These are phyloP conservation scores for Chytridium lagenaria DNA, from an alignment of 371 early-diverging fungal species.

Conservation along the genomic window DNA sequence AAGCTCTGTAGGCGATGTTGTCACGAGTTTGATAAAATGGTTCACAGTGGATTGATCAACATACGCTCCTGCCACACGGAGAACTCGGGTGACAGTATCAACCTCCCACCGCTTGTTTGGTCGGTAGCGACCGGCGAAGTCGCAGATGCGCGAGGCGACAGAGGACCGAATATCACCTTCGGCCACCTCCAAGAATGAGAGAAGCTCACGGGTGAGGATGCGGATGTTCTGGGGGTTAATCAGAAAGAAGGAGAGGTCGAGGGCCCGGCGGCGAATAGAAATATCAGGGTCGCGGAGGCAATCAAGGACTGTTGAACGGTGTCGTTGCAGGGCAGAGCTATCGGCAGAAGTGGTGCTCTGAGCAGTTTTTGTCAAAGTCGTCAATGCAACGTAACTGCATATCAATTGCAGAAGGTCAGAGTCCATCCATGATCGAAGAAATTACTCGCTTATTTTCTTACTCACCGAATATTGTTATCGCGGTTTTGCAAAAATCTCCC, in stretches of 20 bases:
- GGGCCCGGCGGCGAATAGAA: slow-evolving; percentile 94
- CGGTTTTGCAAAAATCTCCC: slow-evolving; percentile 92
- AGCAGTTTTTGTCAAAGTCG: slow-evolving; percentile 89
- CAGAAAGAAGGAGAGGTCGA: slow-evolving; percentile 94
- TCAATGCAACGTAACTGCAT: slow-evolving; percentile 89
- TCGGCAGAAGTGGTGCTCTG: slow-evolving; percentile 68
- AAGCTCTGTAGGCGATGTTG: slow-evolving; percentile 73
- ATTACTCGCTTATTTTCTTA: too few species aligned
- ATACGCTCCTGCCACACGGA: slow-evolving; percentile 58
- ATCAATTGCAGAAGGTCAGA: background rate
- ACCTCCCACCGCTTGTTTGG: slow-evolving; percentile 95
- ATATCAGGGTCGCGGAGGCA: slow-evolving; percentile 95
- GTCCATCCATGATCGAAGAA: background rate
- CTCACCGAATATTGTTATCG: slow-evolving; percentile 95
- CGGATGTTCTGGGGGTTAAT: slow-evolving; percentile 92
- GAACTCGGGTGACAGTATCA: slow-evolving; percentile 90
- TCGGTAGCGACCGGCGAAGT: slow-evolving; percentile 82
- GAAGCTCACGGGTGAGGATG: slow-evolving; percentile 89
- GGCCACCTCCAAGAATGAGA: slow-evolving; percentile 89
- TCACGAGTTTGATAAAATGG: slow-evolving; percentile 67
- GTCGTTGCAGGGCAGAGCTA: slow-evolving; percentile 94
- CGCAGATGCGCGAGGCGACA: slow-evolving; percentile 87
- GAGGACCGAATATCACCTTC: slow-evolving; percentile 89
- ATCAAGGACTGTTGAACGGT: slow-evolving; percentile 93
- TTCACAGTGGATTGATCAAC: slow-evolving; percentile 56